Evolutionary conservation across 495 filamentous ascomycete species (phyloP).

Genomic region (Xylaria telfairii): DNA sequence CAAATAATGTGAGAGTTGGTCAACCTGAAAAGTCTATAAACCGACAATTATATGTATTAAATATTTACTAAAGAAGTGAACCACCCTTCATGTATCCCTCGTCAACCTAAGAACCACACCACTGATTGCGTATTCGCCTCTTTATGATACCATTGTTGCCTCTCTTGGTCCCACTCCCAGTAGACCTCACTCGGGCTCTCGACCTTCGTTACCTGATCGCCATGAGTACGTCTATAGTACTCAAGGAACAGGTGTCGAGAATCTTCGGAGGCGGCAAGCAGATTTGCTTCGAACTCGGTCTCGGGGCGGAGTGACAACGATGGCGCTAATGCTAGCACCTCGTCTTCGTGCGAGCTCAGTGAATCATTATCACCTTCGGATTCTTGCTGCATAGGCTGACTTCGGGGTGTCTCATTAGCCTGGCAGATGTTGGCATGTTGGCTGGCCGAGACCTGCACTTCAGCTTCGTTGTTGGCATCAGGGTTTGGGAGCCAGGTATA

Average conservation of each 20-base stretch:
- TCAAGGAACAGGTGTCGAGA: neutral
- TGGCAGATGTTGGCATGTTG: neutral
- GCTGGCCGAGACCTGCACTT: neutral
- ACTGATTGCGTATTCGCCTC: constrained; percentile 8
- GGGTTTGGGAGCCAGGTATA: neutral
- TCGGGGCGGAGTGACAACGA: neutral
- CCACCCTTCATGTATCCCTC: neutral
- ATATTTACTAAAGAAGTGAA: neutral
- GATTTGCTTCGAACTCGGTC: constrained; percentile 9
- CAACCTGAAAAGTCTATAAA: neutral
- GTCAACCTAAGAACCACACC: constrained; percentile 20
- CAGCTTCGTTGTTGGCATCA: constrained; percentile 2
- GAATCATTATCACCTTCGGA: neutral
- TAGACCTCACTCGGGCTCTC: constrained; percentile 9
- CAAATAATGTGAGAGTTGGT: neutral
- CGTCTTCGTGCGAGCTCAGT: neutral
- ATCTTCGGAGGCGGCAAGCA: constrained; percentile 3
- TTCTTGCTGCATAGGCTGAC: neutral
- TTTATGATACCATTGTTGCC: constrained; percentile 13
- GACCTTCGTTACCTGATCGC: neutral
- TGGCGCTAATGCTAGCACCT: neutral
- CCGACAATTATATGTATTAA: neutral
- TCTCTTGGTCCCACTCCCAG: constrained; percentile 10
- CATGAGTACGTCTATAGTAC: constrained; percentile 3
- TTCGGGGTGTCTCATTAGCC: neutral